Evolutionary conservation across 1,139 yeast species (phyloP).

Genomic region (Geotrichum histeridarum): DNA sequence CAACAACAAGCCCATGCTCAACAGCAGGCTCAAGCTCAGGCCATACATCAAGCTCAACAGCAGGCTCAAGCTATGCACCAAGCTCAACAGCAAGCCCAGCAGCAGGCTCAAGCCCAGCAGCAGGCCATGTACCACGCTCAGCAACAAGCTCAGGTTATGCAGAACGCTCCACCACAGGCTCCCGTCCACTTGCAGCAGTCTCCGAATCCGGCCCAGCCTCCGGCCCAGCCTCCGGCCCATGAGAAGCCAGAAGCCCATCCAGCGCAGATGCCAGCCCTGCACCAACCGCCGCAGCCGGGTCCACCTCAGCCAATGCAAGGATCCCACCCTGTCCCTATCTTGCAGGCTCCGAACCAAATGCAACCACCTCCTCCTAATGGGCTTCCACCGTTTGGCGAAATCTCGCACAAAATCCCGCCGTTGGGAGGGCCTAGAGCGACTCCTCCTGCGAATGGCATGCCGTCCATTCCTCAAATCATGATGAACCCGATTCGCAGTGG

Average conservation of each 20-base stretch:
- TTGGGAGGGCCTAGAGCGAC: neutral
- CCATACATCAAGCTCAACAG: conserved; percentile 10
- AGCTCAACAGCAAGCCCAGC: conserved; percentile 15
- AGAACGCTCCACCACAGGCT: neutral
- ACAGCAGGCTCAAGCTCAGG: conserved; percentile 17
- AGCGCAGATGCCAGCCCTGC: too few species aligned
- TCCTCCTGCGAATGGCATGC: conserved; percentile 3
- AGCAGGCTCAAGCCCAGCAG: conserved; percentile 15
- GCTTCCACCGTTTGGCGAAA: neutral
- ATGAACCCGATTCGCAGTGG: conserved; percentile 6
- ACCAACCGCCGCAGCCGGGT: too few species aligned
- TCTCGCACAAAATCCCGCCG: neutral
- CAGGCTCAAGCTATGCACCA: conserved; percentile 15
- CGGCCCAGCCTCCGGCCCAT: neutral
- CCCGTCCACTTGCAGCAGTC: neutral
- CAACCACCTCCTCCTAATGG: neutral
- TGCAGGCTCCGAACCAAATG: neutral
- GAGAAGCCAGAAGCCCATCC: too few species aligned
- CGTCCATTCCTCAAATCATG: conserved; percentile 5
- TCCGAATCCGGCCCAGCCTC: conserved; percentile 3
- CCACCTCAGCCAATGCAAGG: too few species aligned
- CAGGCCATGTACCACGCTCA: neutral
- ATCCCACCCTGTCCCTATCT: neutral
- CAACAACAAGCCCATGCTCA: conserved; percentile 11
- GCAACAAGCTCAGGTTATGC: conserved; percentile 2